Evolutionary conservation across 2,329 filamentous ascomycete species (phyloP), one percentile per base, ranked within the genome.

Genomic region (Sphaerulina musiva): DNA sequence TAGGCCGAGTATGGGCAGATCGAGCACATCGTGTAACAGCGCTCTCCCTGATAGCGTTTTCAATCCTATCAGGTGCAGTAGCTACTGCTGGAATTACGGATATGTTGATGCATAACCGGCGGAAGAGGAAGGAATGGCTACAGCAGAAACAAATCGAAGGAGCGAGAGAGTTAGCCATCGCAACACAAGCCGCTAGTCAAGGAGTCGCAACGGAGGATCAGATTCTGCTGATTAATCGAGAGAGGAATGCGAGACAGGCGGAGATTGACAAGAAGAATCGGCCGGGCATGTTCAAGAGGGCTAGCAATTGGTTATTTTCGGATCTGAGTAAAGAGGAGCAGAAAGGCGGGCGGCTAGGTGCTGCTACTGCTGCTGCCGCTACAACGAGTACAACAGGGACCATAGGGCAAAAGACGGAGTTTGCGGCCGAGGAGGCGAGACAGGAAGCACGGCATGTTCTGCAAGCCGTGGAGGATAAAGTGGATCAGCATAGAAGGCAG

Each of bases 91-190:
- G 83, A 8, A 76, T 84, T 59, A 77, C 80, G 56, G 83, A 85
- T 64, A 80, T 87, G 75, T 76, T 86, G 54, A 70, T 84, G 56
- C 83, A 86, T 72, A 87, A 86, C 69, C 79, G 84, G 52, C 76
- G 79, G 55, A 83, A 85, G 73, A 76, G 79, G 53, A 76, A 76
- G 38, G 80, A 85, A 58, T 87, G 78, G 75, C 76, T 83, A 58
- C 77, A 72, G 43, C 71, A 77, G 57, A 72, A 83, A 64, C 72
- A 78, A 61, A 71, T 70, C 46, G 67, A 76, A 62, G 70, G 70
- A 45, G 70, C 70, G 48, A 68, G 65, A 48, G 71, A 73, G 38
- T 66, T 80, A 41, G 66, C 69, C 45, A 68, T 69, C 44, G 79
- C 79, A 32, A 70, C 68, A 53, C 53, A 66, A 36, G 76, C 77